Evolutionary conservation across 164 flowering plant species (phyloP).

Genomic region (Vitis rotundifolia): DNA sequence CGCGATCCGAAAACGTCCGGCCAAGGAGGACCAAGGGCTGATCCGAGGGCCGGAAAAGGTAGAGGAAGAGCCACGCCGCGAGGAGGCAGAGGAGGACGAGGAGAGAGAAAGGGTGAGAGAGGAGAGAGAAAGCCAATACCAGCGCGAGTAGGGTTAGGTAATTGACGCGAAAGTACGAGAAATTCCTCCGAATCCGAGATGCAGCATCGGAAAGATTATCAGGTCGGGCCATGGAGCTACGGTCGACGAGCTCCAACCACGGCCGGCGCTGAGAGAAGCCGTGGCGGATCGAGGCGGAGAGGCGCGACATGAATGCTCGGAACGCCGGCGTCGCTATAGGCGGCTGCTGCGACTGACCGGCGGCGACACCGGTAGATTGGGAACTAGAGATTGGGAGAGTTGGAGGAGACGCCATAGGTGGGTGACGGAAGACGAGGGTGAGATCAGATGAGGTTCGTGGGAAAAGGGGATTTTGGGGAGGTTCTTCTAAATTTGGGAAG

Average conservation of each 20-base stretch:
- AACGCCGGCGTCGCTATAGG: constrained; percentile 47
- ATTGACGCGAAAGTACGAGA: constrained; percentile 53
- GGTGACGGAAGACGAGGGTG: not conserved
- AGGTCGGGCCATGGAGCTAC: constrained; percentile 46
- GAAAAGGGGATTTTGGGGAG: not conserved
- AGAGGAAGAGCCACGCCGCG: constrained; percentile 58
- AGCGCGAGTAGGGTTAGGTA: constrained; percentile 41
- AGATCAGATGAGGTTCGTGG: not conserved
- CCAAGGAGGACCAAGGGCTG: constrained; percentile 52
- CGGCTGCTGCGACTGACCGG: constrained; percentile 26
- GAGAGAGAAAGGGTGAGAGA: constrained; percentile 59
- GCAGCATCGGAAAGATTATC: constrained; percentile 48
- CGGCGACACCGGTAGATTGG: constrained; percentile 14
- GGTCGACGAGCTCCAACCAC: constrained; percentile 56
- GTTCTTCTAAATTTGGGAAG: too few species aligned
- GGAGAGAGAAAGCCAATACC: constrained; percentile 53
- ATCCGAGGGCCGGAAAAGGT: constrained; percentile 58
- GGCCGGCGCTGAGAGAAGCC: constrained; percentile 55
- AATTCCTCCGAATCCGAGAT: constrained; percentile 50
- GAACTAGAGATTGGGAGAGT: constrained; percentile 30
- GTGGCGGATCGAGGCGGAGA: constrained; percentile 37
- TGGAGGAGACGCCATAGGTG: constrained; percentile 33
- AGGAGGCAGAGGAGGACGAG: constrained; percentile 42
- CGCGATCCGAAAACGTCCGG: constrained; percentile 54
- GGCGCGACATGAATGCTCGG: constrained; percentile 42